These are phyloP conservation scores for Erodium moschatum DNA, from an alignment of 441 rosid species.

Conservation along the genomic window DNA sequence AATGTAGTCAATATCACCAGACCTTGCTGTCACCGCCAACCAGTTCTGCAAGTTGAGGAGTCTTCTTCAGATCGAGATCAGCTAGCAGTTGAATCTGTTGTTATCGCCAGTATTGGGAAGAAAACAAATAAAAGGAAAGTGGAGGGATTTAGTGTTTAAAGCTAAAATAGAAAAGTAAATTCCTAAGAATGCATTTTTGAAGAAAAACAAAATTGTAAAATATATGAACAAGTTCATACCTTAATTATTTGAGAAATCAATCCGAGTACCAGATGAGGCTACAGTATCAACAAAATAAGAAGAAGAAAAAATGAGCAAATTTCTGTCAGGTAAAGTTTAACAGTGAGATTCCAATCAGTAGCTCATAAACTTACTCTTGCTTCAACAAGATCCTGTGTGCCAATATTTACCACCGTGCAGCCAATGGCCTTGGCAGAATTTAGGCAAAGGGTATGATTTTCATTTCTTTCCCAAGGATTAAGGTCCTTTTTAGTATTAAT, in stretches of 20 bases:
- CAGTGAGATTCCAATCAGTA: too few species aligned
- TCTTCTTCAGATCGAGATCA: slow-evolving; percentile 86
- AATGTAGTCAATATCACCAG: slow-evolving; percentile 11
- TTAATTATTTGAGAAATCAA: slow-evolving; percentile 92
- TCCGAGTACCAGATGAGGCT: slow-evolving; percentile 97
- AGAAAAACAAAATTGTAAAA: too few species aligned
- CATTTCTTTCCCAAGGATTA: slow-evolving; percentile 99
- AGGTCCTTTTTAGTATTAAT: slow-evolving; percentile 72
- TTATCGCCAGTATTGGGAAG: too few species aligned
- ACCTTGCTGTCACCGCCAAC: slow-evolving; percentile 75
- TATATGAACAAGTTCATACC: slow-evolving; percentile 28
- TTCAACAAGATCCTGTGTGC: slow-evolving; percentile 83
- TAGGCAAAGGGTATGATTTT: too few species aligned
- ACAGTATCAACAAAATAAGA: slow-evolving; percentile 12
- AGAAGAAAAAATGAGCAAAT: slow-evolving; percentile 12
- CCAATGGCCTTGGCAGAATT: too few species aligned
- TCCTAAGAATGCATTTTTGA: neutral
- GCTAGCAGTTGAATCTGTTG: slow-evolving; percentile 91
- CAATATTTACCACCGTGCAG: too few species aligned
- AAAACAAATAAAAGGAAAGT: too few species aligned
- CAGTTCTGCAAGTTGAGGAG: slow-evolving; percentile 86
- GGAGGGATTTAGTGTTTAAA: too few species aligned
- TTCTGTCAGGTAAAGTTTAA: neutral
- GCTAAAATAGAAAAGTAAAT: too few species aligned
- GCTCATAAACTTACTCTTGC: slow-evolving; percentile 59